Evolutionary conservation across 768 basidiomycete species (phyloP).

Genomic region (Mycena haematopus): DNA sequence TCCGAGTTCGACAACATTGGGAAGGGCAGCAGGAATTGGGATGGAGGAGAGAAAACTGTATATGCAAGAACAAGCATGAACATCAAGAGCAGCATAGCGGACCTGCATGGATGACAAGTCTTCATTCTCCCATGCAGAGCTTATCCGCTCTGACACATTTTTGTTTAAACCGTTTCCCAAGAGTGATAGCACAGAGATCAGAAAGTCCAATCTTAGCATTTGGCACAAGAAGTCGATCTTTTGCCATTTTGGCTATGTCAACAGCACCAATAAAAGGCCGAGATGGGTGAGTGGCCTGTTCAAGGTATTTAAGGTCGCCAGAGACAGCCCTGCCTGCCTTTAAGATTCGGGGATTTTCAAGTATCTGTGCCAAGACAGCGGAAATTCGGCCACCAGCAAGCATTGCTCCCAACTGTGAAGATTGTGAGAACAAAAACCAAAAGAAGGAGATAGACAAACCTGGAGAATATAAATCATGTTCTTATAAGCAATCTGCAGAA

Average conservation of each 20-base stretch:
- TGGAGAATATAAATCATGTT: no score
- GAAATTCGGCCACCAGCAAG: no score
- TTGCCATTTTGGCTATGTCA: constrained; percentile 25
- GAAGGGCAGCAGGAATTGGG: background rate
- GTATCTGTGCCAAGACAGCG: no score
- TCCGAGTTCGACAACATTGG: background rate
- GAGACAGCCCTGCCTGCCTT: no score
- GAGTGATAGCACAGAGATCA: constrained; percentile 38
- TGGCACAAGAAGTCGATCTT: constrained; percentile 31
- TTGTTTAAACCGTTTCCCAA: constrained; percentile 32
- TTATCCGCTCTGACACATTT: constrained; percentile 29
- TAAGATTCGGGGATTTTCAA: no score
- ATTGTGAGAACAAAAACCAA: no score
- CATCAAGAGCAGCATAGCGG: constrained; percentile 4
- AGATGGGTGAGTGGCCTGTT: background rate
- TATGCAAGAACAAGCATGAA: background rate
- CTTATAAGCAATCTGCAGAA: no score
- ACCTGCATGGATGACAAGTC: background rate
- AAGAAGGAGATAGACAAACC: no score
- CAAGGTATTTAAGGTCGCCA: no score
- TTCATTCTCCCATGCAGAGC: constrained; percentile 17
- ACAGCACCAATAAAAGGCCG: constrained; percentile 15
- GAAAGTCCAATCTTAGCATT: constrained; percentile 35
- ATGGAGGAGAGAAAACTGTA: background rate
- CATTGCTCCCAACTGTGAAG: no score